These are phyloP conservation scores for Aspergillus tamarii DNA, from an alignment of 2,329 filamentous ascomycete species.

Conservation along the genomic window DNA sequence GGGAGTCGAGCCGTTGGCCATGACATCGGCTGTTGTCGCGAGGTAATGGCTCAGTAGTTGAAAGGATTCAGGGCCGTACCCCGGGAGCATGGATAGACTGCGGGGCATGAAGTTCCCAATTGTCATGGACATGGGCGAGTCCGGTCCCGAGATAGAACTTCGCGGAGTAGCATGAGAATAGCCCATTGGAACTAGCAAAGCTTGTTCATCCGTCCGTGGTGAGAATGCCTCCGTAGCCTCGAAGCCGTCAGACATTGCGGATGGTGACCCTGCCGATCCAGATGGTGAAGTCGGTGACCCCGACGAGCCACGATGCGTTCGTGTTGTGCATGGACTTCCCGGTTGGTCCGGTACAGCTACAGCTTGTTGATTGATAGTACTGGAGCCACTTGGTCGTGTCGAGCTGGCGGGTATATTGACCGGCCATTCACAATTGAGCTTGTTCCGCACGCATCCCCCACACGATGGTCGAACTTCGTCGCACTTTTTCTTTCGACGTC, in stretches of 20 bases:
- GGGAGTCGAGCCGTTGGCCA: conserved; percentile 53
- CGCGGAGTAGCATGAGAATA: not conserved
- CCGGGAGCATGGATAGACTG: conserved; percentile 33
- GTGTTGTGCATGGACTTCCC: not conserved
- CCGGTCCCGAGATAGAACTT: not conserved
- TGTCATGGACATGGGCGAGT: conserved; percentile 9
- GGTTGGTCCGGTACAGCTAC: not conserved
- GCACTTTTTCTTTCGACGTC: conserved; percentile 39
- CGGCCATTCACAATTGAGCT: conserved; percentile 33
- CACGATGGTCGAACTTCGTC: conserved; percentile 40
- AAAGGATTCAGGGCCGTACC: conserved; percentile 33
- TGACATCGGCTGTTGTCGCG: conserved; percentile 49
- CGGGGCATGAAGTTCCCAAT: conserved; percentile 27
- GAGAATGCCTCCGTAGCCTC: not conserved
- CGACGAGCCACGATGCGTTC: not conserved
- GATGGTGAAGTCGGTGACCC: not conserved
- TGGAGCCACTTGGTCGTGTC: not conserved
- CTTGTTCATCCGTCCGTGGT: not conserved
- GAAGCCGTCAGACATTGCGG: not conserved
- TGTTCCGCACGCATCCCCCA: conserved; percentile 33
- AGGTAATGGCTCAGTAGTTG: conserved; percentile 52
- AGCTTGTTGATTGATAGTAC: not conserved
- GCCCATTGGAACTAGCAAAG: not conserved
- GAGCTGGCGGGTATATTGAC: conserved; percentile 18
- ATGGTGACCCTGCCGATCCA: not conserved